Evolutionary conservation across 345 rosid species (phyloP).

Genomic region (Aquilaria yunnanensis): DNA sequence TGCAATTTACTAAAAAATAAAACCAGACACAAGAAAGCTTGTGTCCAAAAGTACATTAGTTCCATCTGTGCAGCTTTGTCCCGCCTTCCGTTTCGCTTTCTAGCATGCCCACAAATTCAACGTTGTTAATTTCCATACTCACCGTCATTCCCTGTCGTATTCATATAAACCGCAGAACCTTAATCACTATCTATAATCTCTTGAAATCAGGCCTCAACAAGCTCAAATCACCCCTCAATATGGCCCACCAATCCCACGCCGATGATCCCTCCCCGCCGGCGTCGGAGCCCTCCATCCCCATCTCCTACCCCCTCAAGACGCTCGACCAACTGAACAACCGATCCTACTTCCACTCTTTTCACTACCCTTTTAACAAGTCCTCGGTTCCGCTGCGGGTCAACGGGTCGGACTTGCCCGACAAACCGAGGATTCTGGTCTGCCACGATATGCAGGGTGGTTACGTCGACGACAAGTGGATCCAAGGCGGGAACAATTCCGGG

Average conservation of each 20-base stretch:
- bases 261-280: constrained; percentile 15
- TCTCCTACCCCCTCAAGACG: constrained; percentile 67
- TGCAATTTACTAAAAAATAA: too few species aligned
- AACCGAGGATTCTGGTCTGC: constrained; percentile 67
- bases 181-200: constrained; percentile 19
- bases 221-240: constrained; percentile 11
- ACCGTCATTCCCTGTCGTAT: constrained; percentile 5
- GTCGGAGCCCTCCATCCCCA: constrained; percentile 42
- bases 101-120: too few species aligned
- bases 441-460: constrained; percentile 86
- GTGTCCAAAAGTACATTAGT: too few species aligned
- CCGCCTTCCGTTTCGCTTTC: too few species aligned
- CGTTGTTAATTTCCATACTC: too few species aligned
- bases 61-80: too few species aligned
- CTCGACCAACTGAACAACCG: constrained; percentile 56
- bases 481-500: constrained; percentile 58
- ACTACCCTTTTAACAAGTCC: constrained; percentile 63
- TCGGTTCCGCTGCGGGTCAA: constrained; percentile 39
- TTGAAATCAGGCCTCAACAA: constrained; percentile 12
- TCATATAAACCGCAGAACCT: constrained; percentile 25
- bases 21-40: too few species aligned
- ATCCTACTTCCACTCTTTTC: constrained; percentile 70
- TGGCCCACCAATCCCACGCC: constrained; percentile 15
- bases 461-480: constrained; percentile 74
- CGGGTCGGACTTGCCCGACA: constrained; percentile 22